Percentiles rank a stretch among this genome's conserved stretches.
Evolutionary conservation across 371 early-diverging fungal genomes (phyloP).

Genomic region (Mortierella sp.): DNA sequence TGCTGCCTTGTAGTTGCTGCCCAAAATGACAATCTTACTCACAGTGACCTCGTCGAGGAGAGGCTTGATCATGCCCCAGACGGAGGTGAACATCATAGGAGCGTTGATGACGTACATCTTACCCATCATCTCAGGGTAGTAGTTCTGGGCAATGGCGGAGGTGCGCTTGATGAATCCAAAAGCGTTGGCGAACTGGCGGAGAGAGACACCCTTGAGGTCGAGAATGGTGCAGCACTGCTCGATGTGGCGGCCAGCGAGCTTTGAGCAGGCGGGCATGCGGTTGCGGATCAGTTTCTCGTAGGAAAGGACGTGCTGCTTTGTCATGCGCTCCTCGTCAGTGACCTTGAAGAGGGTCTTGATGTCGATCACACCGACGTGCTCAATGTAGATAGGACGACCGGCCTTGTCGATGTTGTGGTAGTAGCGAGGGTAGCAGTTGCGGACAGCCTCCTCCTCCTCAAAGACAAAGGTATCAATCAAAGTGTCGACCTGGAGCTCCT

Average conservation of each 20-base stretch:
- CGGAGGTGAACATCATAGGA: slow-evolving; percentile 79
- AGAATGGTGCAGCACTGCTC: slow-evolving; percentile 81
- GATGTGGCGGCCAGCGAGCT: slow-evolving; percentile 66
- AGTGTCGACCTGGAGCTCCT: slow-evolving; percentile 65
- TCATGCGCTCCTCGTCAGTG: slow-evolving; percentile 74
- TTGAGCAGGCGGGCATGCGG: slow-evolving; percentile 74
- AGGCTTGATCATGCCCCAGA: slow-evolving; percentile 78
- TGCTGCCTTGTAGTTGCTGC: slow-evolving; percentile 64
- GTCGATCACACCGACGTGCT: slow-evolving; percentile 73
- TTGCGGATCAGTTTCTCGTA: slow-evolving; percentile 74
- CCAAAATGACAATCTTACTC: slow-evolving; percentile 77
- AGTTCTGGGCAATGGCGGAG: slow-evolving; percentile 79
- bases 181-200: slow-evolving; percentile 71
- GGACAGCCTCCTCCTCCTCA: slow-evolving; percentile 63
- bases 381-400: slow-evolving; percentile 83
- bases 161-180: slow-evolving; percentile 72
- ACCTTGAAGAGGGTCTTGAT: slow-evolving; percentile 69
- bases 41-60: slow-evolving; percentile 81
- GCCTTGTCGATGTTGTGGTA: slow-evolving; percentile 83
- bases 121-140: slow-evolving; percentile 87
- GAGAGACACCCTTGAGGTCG: slow-evolving; percentile 77
- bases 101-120: slow-evolving; percentile 84
- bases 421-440: slow-evolving; percentile 75
- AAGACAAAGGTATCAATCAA: slow-evolving; percentile 63
- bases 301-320: slow-evolving; percentile 75